Evolutionary conservation across 2,329 filamentous ascomycete species (phyloP).

Genomic region (Microdochium bolleyi): DNA sequence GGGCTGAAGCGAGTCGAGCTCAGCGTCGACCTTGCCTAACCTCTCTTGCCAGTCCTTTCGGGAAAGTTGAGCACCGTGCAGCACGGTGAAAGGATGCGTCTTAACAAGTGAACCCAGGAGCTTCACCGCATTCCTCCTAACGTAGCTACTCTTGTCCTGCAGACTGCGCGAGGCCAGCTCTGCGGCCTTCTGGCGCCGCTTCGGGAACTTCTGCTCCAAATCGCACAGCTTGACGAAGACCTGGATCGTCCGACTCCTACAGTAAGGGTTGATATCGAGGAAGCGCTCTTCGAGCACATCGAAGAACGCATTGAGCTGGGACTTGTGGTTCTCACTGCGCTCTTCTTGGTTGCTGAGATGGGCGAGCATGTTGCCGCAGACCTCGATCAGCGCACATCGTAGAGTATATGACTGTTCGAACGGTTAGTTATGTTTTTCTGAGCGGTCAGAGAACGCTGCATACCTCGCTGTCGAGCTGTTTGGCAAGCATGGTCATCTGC

Average conservation of each 20-base stretch:
- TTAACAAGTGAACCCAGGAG: conserved; percentile 80
- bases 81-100: conserved; percentile 86
- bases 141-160: conserved; percentile 97
- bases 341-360: conserved; percentile 90
- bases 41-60: conserved; percentile 79
- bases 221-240: conserved; percentile 90
- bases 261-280: conserved; percentile 94
- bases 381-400: conserved; percentile 88
- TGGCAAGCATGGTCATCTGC: conserved; percentile 92
- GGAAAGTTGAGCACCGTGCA: conserved; percentile 82
- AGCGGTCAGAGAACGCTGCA: conserved; percentile 3
- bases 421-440: neutral
- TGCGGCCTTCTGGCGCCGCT: conserved; percentile 78
- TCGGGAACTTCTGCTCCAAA: conserved; percentile 92
- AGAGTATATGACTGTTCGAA: conserved; percentile 73
- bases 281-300: conserved; percentile 95
- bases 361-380: conserved; percentile 89
- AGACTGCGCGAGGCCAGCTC: conserved; percentile 83
- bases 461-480: conserved; percentile 90
- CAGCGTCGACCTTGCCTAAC: conserved; percentile 72
- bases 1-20: conserved; percentile 74
- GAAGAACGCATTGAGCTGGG: conserved; percentile 93
- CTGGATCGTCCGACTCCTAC: conserved; percentile 82
- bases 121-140: conserved; percentile 91
- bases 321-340: conserved; percentile 84